Evolutionary conservation across 495 filamentous ascomycete species (phyloP).

Genomic region (Rusavskia elegans): DNA sequence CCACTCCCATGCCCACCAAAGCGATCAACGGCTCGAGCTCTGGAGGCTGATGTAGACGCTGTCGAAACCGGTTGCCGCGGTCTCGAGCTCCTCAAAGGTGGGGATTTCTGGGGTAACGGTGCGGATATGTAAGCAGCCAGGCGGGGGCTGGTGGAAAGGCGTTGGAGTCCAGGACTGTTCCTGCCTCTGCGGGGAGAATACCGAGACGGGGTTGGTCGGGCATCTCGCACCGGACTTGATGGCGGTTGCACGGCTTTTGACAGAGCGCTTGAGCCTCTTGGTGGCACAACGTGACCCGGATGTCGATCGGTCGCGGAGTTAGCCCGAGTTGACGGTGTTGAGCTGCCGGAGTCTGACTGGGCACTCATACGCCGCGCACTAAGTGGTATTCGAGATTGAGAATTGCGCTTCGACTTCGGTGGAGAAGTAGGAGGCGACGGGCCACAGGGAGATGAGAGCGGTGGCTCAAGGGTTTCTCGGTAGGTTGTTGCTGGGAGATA

Average conservation of each 20-base stretch:
- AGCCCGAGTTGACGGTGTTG: slow-evolving; percentile 25
- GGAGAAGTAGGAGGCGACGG: slow-evolving; percentile 10
- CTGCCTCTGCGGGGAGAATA: slow-evolving; percentile 20
- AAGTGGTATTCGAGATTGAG: slow-evolving; percentile 43
- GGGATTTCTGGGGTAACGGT: slow-evolving; percentile 47
- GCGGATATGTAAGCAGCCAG: slow-evolving; percentile 52
- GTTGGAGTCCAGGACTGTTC: slow-evolving; percentile 16
- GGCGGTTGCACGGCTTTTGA: slow-evolving; percentile 25
- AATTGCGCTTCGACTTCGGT: slow-evolving; percentile 23
- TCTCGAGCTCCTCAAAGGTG: slow-evolving; percentile 66
- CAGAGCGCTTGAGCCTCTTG: slow-evolving; percentile 30
- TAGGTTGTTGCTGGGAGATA: slow-evolving; percentile 3
- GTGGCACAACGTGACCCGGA: slow-evolving; percentile 19
- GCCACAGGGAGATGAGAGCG: slow-evolving; percentile 1
- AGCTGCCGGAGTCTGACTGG: slow-evolving; percentile 30
- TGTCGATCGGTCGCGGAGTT: slow-evolving; percentile 28
- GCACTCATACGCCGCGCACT: slow-evolving; percentile 31
- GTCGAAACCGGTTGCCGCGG: slow-evolving; percentile 65
- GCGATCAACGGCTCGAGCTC: slow-evolving; percentile 38
- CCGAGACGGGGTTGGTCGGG: slow-evolving; percentile 18
- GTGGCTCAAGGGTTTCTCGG: slow-evolving; percentile 3
- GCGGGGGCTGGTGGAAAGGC: slow-evolving; percentile 27
- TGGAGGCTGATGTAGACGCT: slow-evolving; percentile 49
- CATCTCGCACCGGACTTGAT: slow-evolving; percentile 19
- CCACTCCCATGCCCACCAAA: slow-evolving; percentile 25